Conservation (phyloP, 305 asterid species). For the Ilex paraguariensis region DNA sequence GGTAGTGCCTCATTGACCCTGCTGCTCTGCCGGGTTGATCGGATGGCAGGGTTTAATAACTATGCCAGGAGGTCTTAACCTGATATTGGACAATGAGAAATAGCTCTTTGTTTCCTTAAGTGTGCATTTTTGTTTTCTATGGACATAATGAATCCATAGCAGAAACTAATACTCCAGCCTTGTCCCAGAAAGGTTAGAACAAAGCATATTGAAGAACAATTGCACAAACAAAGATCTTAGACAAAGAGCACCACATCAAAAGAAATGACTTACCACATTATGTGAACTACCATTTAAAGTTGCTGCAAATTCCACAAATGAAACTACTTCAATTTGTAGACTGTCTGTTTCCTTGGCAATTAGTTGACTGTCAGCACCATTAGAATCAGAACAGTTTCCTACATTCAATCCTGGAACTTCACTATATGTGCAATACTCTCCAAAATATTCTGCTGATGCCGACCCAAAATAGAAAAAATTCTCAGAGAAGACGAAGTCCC, state of each 20-base stretch:
- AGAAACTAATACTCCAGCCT: background rate
- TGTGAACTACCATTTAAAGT: conserved; percentile 75
- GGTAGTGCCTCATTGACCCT: too few relatives aligned
- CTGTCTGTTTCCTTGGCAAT: conserved; percentile 39
- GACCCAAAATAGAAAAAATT: conserved; percentile 82
- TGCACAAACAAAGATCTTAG: conserved; percentile 5
- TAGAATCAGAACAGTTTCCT: conserved; percentile 34
- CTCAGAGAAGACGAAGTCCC: conserved; percentile 99
- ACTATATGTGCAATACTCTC: conserved; percentile 22
- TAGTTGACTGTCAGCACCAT: conserved; percentile 25
- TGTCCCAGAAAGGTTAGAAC: background rate
- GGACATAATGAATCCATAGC: background rate
- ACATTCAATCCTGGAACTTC: conserved; percentile 28
- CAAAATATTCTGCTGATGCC: conserved; percentile 46
- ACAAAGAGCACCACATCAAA: conserved; percentile 15
- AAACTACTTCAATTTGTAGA: conserved; percentile 72
- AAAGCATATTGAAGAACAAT: conserved; percentile 13
- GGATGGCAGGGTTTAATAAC: too few relatives aligned
- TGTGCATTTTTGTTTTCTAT: too few relatives aligned
- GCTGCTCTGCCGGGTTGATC: too few relatives aligned
- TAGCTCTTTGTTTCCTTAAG: too few relatives aligned
- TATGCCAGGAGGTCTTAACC: too few relatives aligned
- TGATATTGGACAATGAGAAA: too few relatives aligned
- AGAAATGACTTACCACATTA: conserved; percentile 76
- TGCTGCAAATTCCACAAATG: conserved; percentile 81